Conservation (phyloP, 2,329 filamentous ascomycete species). For the Exophiala calicioides region DNA sequence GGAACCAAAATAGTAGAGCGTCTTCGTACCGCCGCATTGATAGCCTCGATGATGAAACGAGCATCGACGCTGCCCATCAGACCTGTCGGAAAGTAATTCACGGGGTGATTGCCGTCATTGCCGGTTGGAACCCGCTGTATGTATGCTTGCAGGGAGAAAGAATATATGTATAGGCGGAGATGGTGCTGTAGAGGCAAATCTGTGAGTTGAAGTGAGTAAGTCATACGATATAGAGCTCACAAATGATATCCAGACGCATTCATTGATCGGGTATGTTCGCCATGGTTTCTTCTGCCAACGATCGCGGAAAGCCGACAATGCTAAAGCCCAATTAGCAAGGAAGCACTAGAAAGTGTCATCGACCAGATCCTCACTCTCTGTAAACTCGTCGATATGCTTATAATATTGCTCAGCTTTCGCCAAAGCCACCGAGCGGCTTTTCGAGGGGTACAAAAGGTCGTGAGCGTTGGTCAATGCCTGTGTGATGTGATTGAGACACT, state of each 20-base stretch:
- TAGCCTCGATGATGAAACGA: slow-evolving; percentile 18
- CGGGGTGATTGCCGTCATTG: slow-evolving; percentile 8
- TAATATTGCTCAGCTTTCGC: slow-evolving; percentile 19
- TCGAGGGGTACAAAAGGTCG: slow-evolving; percentile 16
- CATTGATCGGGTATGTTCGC: slow-evolving; percentile 17
- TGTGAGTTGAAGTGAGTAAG: no score
- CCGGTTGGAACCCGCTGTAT: slow-evolving; percentile 13
- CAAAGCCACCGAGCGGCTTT: slow-evolving; percentile 16
- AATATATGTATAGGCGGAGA: slow-evolving; percentile 19
- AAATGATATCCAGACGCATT: slow-evolving; percentile 22
- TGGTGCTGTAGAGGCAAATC: slow-evolving; percentile 14
- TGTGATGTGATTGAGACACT: slow-evolving; percentile 18
- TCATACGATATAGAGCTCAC: no score
- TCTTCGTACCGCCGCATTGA: slow-evolving; percentile 14
- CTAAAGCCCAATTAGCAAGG: slow-evolving; percentile 4
- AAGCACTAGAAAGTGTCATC: neutral
- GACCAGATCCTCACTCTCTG: slow-evolving; percentile 5
- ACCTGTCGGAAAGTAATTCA: slow-evolving; percentile 17
- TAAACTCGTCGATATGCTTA: slow-evolving; percentile 19
- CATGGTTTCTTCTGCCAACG: slow-evolving; percentile 18
- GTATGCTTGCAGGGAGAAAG: slow-evolving; percentile 16
- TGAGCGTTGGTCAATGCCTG: slow-evolving; percentile 17
- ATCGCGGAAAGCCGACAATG: slow-evolving; percentile 16
- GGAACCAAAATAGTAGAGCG: neutral
- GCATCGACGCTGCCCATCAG: slow-evolving; percentile 18